phyloP scores from a whole-genome alignment of 225 moss, liverwort and hornwort species.

The Physcomitrium patens region DNA sequence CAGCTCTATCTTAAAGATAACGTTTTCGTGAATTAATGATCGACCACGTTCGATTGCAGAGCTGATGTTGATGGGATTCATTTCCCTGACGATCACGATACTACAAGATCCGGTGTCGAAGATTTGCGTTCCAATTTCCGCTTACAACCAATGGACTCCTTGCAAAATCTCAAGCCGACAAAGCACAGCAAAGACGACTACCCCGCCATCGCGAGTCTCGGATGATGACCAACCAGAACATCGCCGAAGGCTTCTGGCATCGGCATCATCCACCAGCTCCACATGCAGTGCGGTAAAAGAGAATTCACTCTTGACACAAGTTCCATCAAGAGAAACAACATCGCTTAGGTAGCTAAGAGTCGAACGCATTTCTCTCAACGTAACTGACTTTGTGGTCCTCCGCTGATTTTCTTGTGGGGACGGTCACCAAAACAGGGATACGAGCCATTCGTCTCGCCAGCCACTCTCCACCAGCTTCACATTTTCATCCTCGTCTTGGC shows the following conservation, averaged over 20 bases:
- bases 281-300: slow-evolving; percentile 37
- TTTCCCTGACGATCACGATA: slow-evolving; percentile 83
- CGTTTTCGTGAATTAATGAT: background rate
- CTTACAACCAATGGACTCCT: slow-evolving; percentile 53
- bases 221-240: background rate
- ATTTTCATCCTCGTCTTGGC: slow-evolving; percentile 85
- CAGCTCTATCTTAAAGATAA: too few species aligned
- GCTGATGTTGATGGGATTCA: slow-evolving; percentile 92
- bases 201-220: background rate
- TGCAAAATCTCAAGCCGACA: slow-evolving; percentile 32
- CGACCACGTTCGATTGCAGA: slow-evolving; percentile 47
- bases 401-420: background rate
- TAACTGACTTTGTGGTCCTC: too few species aligned
- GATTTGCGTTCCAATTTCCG: slow-evolving; percentile 40
- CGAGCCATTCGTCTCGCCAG: slow-evolving; percentile 60
- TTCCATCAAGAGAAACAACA: too few species aligned
- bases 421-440: slow-evolving; percentile 51
- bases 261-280: background rate
- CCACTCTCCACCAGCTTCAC: slow-evolving; percentile 84
- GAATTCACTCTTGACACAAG: too few species aligned
- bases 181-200: background rate
- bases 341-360: too few species aligned
- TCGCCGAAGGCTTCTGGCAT: slow-evolving; percentile 35
- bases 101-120: slow-evolving; percentile 47
- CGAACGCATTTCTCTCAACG: too few species aligned